Base-by-base conservation (phyloP, 495 filamentous ascomycete species). In the Pseudoneurospora amorphoporcata region DNA sequence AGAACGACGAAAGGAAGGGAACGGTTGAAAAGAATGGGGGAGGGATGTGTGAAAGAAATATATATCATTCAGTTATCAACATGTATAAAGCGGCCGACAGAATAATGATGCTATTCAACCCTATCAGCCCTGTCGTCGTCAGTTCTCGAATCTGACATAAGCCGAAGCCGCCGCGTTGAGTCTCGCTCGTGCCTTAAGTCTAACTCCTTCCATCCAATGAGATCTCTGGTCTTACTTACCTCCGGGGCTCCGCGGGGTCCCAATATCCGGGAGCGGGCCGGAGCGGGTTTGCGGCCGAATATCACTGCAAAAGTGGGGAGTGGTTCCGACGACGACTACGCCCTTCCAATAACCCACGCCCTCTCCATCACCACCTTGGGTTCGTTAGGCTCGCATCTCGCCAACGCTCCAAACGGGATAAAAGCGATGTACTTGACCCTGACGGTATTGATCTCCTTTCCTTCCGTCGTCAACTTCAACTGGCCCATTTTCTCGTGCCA, bases 361-460 rank as follows among this genome's bases (percentile, higher is more conserved):
- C 53, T 65, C 5, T 35, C 29, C 53, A 65, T 29, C 14, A 35
- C 29, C 53, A 35, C 29, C 29, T 65, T 65, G 2, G 1, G 7
- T 8, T 32, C 53, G 1, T 37, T 7, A 8, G 29, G 29, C 8
- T 69, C 70, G 16, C 71, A 14, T 68, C 45, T 73, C n/a, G 45
- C 73, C 37, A 75, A n/a, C 0, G 72, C 72, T 8, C 74, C 74
- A 29, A 75, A 75, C 0, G 72, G 68, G 53, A 73, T 70, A 12
- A 39, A 73, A 6, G 69, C 69, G 10, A 69, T 43, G 14, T 65
- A 65, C 4, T 9, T 35, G 3, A 35, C 14, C 6, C 53, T 17
- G 3, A 12, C 1, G 2, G 2, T 9, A 7, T 8, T 65, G 4
- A 10, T 5, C 23, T 32, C 17, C 69, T 12, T 32, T 10, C 5